Percentiles rank a stretch among this genome's conserved stretches.
phyloP scores from a whole-genome alignment of 805 yeast genomes.

The Ogataea thermomethanolica region DNA sequence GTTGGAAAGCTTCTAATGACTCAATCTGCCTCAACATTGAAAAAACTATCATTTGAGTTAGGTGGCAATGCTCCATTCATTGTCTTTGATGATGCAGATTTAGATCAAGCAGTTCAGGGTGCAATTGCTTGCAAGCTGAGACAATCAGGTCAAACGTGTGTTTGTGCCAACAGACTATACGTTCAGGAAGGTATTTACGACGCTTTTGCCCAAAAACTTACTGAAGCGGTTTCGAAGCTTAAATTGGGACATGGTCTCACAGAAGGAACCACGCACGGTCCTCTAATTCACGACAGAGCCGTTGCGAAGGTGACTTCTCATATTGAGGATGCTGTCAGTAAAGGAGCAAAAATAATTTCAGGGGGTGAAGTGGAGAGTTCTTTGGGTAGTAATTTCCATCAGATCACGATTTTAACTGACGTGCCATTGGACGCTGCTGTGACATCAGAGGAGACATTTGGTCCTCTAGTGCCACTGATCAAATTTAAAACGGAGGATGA shows the following conservation, averaged over 20 bases:
- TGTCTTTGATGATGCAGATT: slow-evolving; percentile 69
- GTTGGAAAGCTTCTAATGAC: slow-evolving; percentile 66
- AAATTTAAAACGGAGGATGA: slow-evolving; percentile 63
- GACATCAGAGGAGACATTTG: slow-evolving; percentile 72
- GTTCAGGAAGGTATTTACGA: slow-evolving; percentile 66
- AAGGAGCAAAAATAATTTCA: slow-evolving; percentile 59
- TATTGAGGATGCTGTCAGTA: slow-evolving; percentile 59
- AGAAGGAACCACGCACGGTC: slow-evolving; percentile 66
- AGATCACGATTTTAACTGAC: slow-evolving; percentile 63
- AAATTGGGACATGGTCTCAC: slow-evolving; percentile 63
- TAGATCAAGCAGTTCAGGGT: slow-evolving; percentile 64
- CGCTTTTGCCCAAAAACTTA: slow-evolving; percentile 49
- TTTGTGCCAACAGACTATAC: slow-evolving; percentile 70
- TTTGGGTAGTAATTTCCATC: slow-evolving; percentile 62
- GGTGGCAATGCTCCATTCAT: slow-evolving; percentile 84
- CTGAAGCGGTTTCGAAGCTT: slow-evolving; percentile 42
- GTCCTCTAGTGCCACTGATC: slow-evolving; percentile 73
- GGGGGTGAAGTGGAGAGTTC: slow-evolving; percentile 59
- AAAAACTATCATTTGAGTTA: slow-evolving; percentile 68
- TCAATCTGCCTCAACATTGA: slow-evolving; percentile 59
- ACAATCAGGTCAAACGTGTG: slow-evolving; percentile 79
- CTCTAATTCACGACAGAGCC: slow-evolving; percentile 63
- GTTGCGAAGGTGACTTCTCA: slow-evolving; percentile 58
- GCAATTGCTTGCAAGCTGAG: slow-evolving; percentile 67
- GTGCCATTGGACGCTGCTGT: slow-evolving; percentile 56